A percentile compares a stretch with the other conserved stretches of the same genome.
Evolutionary conservation across 805 yeast genomes (phyloP).

Genomic region (Yamadazyma sp.): DNA sequence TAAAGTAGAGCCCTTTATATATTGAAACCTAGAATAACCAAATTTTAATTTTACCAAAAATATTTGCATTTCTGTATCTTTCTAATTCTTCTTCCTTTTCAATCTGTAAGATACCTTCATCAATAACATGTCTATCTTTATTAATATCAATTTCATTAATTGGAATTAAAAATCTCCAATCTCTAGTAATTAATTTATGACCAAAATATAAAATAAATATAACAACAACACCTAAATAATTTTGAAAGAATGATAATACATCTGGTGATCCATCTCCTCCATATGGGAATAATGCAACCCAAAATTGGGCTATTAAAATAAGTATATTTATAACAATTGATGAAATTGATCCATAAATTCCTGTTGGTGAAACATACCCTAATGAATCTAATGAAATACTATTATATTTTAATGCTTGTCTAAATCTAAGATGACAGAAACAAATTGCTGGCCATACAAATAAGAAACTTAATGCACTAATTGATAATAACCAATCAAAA

Average conservation of each 20-base stretch:
- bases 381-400: slow-evolving; percentile 26
- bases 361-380: slow-evolving; percentile 39
- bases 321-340: slow-evolving; percentile 29
- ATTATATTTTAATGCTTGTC: slow-evolving; percentile 33
- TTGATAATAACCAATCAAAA: slow-evolving; percentile 40
- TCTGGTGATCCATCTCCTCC: slow-evolving; percentile 23
- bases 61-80: slow-evolving; percentile 15
- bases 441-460: slow-evolving; percentile 44
- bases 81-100: slow-evolving; percentile 26
- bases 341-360: slow-evolving; percentile 37
- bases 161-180: slow-evolving; percentile 27
- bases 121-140: slow-evolving; percentile 29
- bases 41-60: slow-evolving; percentile 14
- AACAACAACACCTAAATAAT: slow-evolving; percentile 33
- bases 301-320: slow-evolving; percentile 41
- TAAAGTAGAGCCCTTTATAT: too few species aligned
- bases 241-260: slow-evolving; percentile 29
- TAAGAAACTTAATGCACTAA: slow-evolving; percentile 40
- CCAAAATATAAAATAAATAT: slow-evolving; percentile 28
- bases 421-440: slow-evolving; percentile 38
- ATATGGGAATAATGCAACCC: slow-evolving; percentile 43
- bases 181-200: slow-evolving; percentile 29
- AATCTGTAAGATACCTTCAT: slow-evolving; percentile 31
- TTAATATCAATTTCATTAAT: slow-evolving; percentile 30
- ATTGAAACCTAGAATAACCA: slow-evolving; percentile 3